These are phyloP conservation scores for Zymoseptoria passerinii DNA, from an alignment of 2,329 filamentous ascomycete genomes.

Conservation along the genomic window DNA sequence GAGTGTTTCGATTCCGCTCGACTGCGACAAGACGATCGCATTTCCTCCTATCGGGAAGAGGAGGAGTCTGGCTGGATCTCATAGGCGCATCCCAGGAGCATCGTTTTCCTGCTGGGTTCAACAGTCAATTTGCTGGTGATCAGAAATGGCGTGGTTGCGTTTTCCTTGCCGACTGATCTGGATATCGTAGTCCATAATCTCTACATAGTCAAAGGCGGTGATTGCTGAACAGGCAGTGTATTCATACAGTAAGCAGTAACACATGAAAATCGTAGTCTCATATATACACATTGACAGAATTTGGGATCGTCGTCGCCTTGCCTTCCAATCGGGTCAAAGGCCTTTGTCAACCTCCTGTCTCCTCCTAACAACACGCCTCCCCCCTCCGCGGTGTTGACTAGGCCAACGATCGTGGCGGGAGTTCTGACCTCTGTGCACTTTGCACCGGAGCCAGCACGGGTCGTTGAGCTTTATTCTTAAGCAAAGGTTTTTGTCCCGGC, in stretches of 20 bases:
- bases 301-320: not conserved
- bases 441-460: conserved; percentile 6
- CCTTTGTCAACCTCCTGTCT: not conserved
- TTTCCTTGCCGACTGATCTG: too few relatives aligned
- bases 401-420: too few relatives aligned
- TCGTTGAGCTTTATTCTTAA: conserved; percentile 11
- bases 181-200: too few relatives aligned
- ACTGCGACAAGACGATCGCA: too few relatives aligned
- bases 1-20: too few relatives aligned
- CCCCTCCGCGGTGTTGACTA: not conserved
- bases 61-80: too few relatives aligned
- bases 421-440: not conserved
- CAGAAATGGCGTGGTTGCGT: too few relatives aligned
- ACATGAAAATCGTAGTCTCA: not conserved
- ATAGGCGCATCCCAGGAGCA: too few relatives aligned
- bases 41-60: too few relatives aligned
- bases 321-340: not conserved
- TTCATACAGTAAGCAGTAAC: not conserved
- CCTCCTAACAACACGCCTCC: not conserved
- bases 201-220: not conserved
- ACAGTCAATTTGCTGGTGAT: too few relatives aligned
- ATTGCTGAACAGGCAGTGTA: not conserved
- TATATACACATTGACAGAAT: not conserved
- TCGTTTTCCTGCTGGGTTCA: too few relatives aligned
- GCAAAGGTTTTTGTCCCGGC: conserved; percentile 1